Percentiles rank a stretch among this genome's conserved stretches.
Conservation (phyloP, 2,329 filamentous ascomycete species). For the Penicillium sp. region DNA sequence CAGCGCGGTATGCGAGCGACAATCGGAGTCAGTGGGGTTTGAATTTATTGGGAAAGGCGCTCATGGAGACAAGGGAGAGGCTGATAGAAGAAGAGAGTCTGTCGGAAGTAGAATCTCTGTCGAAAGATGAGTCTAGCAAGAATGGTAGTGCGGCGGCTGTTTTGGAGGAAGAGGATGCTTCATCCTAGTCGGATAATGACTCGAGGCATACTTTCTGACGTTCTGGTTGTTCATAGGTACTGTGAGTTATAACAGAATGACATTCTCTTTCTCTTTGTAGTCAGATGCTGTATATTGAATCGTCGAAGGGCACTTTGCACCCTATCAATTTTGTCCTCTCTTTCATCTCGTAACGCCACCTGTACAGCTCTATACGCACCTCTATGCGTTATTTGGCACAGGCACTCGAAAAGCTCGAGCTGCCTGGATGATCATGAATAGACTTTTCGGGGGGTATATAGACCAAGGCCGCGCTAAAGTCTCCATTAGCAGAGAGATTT, state of each 20-base stretch:
- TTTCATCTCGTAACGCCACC: neutral
- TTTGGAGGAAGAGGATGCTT: no score
- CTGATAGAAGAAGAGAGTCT: neutral
- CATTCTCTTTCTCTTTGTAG: neutral
- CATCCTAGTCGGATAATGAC: no score
- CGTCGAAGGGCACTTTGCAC: neutral
- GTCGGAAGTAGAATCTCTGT: neutral
- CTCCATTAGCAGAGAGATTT: neutral
- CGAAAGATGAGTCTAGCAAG: no score
- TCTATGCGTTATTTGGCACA: constrained; percentile 30
- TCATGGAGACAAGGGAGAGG: neutral
- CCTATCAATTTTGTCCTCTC: neutral
- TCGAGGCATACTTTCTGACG: neutral
- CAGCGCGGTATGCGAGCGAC: neutral
- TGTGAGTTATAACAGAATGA: neutral
- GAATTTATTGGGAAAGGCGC: neutral
- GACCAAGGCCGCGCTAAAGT: constrained; percentile 33
- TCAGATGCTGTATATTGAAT: neutral
- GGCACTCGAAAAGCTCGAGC: constrained; percentile 29
- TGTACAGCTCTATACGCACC: neutral
- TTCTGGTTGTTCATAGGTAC: no score
- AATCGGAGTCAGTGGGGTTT: neutral
- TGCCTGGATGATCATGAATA: constrained; percentile 33
- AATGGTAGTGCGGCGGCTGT: no score
- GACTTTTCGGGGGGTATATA: constrained; percentile 38